phyloP scores from a whole-genome alignment of 495 filamentous ascomycete species.

The Aspergillus ostianus region DNA sequence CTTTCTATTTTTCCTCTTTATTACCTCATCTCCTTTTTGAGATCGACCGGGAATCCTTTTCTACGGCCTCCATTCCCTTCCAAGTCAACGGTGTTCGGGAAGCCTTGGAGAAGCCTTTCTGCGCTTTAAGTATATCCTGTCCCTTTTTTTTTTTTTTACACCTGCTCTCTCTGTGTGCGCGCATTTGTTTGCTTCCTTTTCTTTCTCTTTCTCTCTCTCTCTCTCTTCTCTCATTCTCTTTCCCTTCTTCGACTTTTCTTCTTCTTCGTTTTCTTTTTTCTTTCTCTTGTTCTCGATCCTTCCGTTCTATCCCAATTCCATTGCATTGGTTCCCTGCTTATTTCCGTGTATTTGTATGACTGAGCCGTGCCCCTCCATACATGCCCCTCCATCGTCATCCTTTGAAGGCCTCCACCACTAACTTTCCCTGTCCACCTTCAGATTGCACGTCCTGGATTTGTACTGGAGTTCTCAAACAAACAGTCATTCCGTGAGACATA shows the following conservation, averaged over 20 bases:
- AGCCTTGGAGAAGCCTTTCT: not conserved
- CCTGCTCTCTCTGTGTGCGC: not conserved
- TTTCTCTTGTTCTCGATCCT: too few relatives aligned
- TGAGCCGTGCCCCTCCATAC: not conserved
- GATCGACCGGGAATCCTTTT: not conserved
- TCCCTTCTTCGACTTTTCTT: not conserved
- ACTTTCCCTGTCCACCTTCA: constrained; percentile 8
- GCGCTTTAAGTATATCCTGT: not conserved
- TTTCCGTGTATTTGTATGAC: not conserved
- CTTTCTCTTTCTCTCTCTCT: not conserved
- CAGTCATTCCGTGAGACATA: constrained; percentile 17
- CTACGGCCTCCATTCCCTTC: not conserved
- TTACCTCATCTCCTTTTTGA: not conserved
- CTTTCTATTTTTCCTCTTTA: not conserved
- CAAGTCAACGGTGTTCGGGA: not conserved
- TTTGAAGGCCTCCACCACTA: not conserved
- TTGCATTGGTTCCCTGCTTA: too few relatives aligned
- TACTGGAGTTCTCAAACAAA: constrained; percentile 13
- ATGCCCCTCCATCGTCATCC: not conserved
- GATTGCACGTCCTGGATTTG: constrained; percentile 15
- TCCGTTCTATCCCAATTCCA: too few relatives aligned
- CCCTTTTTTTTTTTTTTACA: not conserved
- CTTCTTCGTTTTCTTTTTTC: not conserved
- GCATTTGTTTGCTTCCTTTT: not conserved
- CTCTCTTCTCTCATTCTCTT: not conserved